Percentiles rank a stretch among this genome's conserved stretches.
Evolutionary conservation across 1,284 basidiomycete genomes (phyloP).

Genomic region (Vanrija pseudolonga): DNA sequence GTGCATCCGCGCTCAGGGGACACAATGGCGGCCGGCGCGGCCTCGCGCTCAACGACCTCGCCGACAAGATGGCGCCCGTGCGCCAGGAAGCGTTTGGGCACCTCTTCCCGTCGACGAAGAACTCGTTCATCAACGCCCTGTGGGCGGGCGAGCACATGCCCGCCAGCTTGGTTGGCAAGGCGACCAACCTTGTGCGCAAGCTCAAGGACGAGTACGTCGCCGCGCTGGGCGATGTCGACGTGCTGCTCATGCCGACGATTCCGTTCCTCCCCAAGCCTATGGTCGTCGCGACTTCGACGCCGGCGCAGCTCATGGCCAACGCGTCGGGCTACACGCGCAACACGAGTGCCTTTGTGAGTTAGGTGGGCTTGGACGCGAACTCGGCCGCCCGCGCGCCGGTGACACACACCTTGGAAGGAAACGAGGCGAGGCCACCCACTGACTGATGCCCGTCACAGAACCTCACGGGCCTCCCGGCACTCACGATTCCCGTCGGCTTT

Average conservation of each 20-base stretch:
- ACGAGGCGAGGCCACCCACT: too few relatives aligned
- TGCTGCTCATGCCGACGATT: constrained; percentile 54
- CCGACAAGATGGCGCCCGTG: constrained; percentile 48
- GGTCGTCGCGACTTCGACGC: constrained; percentile 3
- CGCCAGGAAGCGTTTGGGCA: constrained; percentile 51
- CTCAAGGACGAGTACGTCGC: constrained; percentile 51
- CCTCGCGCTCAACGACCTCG: constrained; percentile 50
- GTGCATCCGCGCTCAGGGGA: constrained; percentile 33
- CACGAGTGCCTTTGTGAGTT: constrained; percentile 31
- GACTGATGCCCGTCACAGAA: too few relatives aligned
- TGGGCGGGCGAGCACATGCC: constrained; percentile 27
- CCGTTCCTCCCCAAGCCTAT: constrained; percentile 23
- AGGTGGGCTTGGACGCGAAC: too few relatives aligned
- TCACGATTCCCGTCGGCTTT: constrained; percentile 45
- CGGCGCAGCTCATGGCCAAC: constrained; percentile 22
- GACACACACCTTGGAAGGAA: too few relatives aligned
- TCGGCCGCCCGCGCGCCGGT: too few relatives aligned
- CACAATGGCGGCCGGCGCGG: constrained; percentile 42
- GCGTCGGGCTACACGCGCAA: constrained; percentile 25
- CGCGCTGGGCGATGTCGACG: constrained; percentile 48
- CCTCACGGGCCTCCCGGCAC: constrained; percentile 45
- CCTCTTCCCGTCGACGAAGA: constrained; percentile 6
- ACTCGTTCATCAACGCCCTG: constrained; percentile 20
- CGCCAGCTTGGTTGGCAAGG: constrained; percentile 23
- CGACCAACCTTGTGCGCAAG: constrained; percentile 45